Conservation (phyloP, 2,329 filamentous ascomycete genomes). For the Rhynchosporium secalis region DNA sequence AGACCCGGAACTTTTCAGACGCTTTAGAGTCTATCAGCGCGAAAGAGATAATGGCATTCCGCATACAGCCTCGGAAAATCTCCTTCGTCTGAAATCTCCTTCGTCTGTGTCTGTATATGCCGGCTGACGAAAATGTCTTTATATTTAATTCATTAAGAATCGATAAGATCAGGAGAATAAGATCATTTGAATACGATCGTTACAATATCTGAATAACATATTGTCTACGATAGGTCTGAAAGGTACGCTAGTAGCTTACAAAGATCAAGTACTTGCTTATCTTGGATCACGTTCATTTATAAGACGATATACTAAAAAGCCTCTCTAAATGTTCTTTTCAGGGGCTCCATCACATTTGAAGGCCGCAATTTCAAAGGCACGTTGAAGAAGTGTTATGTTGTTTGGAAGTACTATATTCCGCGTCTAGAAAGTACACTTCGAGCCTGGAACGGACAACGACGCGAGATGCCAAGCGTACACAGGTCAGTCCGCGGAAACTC, state of each 20-base stretch:
- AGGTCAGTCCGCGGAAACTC: neutral
- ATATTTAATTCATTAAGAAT: neutral
- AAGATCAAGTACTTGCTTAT: neutral
- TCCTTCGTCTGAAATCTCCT: neutral
- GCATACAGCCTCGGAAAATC: neutral
- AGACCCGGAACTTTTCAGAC: neutral
- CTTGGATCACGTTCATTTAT: neutral
- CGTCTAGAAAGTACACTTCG: neutral
- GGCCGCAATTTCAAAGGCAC: neutral
- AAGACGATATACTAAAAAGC: neutral
- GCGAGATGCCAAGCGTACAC: neutral
- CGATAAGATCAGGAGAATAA: neutral
- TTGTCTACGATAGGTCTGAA: neutral
- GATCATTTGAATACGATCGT: neutral
- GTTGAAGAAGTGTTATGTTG: neutral
- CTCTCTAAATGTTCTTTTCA: neutral
- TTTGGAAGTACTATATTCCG: no score
- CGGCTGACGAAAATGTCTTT: neutral
- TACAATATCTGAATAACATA: no score
- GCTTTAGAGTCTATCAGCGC: slow-evolving; percentile 1
- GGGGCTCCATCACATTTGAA: neutral
- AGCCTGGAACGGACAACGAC: neutral
- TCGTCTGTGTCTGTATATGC: neutral
- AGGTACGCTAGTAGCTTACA: neutral
- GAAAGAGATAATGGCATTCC: neutral